phyloP scores from a whole-genome alignment of 345 rosid genomes.

The Orychophragmus violaceus region DNA sequence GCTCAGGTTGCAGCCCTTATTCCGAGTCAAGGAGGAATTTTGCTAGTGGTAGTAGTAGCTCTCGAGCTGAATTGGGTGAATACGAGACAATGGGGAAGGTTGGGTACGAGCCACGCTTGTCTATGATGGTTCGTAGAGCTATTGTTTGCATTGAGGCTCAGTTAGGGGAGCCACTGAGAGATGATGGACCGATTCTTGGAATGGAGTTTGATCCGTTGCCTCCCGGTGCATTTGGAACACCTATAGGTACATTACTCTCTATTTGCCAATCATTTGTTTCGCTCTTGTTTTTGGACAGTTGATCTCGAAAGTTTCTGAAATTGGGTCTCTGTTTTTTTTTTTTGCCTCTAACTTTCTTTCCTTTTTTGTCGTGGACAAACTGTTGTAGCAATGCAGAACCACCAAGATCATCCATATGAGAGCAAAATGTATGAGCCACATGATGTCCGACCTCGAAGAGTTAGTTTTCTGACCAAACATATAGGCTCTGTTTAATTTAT shows the following conservation, averaged over 20 bases:
- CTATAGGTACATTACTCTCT: conserved; percentile 52
- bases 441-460: conserved; percentile 53
- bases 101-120: conserved; percentile 57
- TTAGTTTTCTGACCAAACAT: conserved; percentile 37
- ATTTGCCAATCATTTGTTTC: background rate
- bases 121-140: conserved; percentile 79
- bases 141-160: conserved; percentile 91
- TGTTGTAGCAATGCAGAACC: conserved; percentile 47
- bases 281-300: background rate
- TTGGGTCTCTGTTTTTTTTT: background rate
- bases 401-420: conserved; percentile 43
- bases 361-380: conserved; percentile 23
- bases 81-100: conserved; percentile 42
- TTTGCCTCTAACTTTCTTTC: conserved; percentile 1
- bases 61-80: conserved; percentile 42
- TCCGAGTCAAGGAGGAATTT: conserved; percentile 40
- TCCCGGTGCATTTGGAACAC: conserved; percentile 88
- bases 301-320: background rate
- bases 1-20: conserved; percentile 66
- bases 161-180: conserved; percentile 94
- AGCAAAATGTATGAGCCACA: conserved; percentile 54
- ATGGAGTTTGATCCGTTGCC: conserved; percentile 97
- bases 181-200: conserved; percentile 93
- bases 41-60: conserved; percentile 27
- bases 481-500: conserved; percentile 17